phyloP scores from a whole-genome alignment of 352 stramenopile genomes.

The Halophytophthora polymorphica region DNA sequence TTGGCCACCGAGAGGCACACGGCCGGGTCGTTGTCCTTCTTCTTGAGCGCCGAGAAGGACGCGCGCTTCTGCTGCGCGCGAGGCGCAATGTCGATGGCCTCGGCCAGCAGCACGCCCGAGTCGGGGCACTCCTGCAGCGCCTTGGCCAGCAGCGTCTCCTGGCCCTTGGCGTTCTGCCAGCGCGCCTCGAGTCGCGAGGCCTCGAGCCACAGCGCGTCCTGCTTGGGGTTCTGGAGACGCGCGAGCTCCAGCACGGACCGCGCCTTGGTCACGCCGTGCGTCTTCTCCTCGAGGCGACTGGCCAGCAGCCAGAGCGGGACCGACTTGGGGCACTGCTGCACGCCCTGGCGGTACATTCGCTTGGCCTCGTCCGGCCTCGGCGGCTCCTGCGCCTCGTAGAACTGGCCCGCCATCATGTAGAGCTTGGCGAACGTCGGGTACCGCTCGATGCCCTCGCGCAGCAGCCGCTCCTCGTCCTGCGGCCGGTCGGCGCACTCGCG shows the following conservation, averaged over 20 bases:
- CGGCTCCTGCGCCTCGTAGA: constrained; percentile 63
- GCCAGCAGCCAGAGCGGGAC: constrained; percentile 94
- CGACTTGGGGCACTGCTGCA: constrained; percentile 91
- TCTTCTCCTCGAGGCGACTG: constrained; percentile 91
- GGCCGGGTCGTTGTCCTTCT: constrained; percentile 95
- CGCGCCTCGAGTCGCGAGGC: constrained; percentile 93
- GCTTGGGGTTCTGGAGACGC: constrained; percentile 94
- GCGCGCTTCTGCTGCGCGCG: constrained; percentile 95
- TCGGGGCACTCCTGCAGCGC: constrained; percentile 96
- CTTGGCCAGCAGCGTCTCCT: constrained; percentile 96
- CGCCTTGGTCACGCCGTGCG: constrained; percentile 92
- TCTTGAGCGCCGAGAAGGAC: constrained; percentile 95
- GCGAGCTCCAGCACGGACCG: constrained; percentile 96
- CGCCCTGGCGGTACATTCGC: constrained; percentile 90
- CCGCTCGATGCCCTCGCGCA: constrained; percentile 88
- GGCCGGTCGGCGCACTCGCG: constrained; percentile 69
- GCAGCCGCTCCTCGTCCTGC: constrained; percentile 75
- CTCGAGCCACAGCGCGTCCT: constrained; percentile 95
- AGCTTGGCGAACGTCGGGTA: constrained; percentile 94
- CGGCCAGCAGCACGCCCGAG: constrained; percentile 93
- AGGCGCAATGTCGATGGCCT: constrained; percentile 94
- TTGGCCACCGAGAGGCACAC: constrained; percentile 97
- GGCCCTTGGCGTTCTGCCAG: constrained; percentile 91
- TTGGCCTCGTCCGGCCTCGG: constrained; percentile 75
- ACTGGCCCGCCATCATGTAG: constrained; percentile 98